Percentiles rank a stretch among this genome's conserved stretches.
Conservation (phyloP, 768 basidiomycete species). For the Pulveroboletus sp. region DNA sequence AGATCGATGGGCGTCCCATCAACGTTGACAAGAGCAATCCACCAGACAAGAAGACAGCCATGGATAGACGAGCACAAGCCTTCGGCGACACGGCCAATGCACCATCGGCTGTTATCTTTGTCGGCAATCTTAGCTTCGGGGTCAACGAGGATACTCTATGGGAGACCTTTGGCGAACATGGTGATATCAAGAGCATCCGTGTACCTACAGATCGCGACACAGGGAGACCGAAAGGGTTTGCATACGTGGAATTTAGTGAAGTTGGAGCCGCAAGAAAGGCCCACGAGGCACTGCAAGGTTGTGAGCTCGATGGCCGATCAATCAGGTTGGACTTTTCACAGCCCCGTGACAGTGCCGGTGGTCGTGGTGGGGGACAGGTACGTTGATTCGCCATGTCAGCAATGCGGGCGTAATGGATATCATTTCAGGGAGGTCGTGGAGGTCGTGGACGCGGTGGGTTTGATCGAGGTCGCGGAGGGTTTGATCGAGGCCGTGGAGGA, state of each 20-base stretch:
- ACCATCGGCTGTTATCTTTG: conserved; percentile 79
- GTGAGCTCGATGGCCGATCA: conserved; percentile 76
- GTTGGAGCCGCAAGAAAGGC: conserved; percentile 81
- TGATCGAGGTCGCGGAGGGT: conserved; percentile 32
- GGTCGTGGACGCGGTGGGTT: conserved; percentile 27
- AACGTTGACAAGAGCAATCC: conserved; percentile 81
- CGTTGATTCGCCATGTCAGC: conserved; percentile 23
- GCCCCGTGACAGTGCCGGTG: conserved; percentile 65
- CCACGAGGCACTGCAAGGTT: conserved; percentile 61
- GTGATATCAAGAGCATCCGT: conserved; percentile 80
- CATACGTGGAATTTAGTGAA: conserved; percentile 91
- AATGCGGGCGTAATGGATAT: neutral
- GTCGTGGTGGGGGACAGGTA: conserved; percentile 46
- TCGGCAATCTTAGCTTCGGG: conserved; percentile 85
- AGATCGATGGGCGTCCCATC: conserved; percentile 89
- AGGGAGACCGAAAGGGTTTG: conserved; percentile 92
- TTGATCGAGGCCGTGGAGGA: conserved; percentile 21
- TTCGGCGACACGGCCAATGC: conserved; percentile 71
- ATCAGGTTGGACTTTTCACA: conserved; percentile 86
- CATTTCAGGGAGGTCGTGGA: conserved; percentile 33
- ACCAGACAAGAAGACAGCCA: conserved; percentile 49
- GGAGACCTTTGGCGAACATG: conserved; percentile 87
- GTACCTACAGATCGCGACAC: conserved; percentile 92
- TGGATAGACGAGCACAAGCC: conserved; percentile 69
- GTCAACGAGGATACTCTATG: conserved; percentile 83